Evolutionary conservation across 768 basidiomycete species (phyloP), one percentile per base, ranked within the genome.

Genomic region (Lactifluus echinatus): DNA sequence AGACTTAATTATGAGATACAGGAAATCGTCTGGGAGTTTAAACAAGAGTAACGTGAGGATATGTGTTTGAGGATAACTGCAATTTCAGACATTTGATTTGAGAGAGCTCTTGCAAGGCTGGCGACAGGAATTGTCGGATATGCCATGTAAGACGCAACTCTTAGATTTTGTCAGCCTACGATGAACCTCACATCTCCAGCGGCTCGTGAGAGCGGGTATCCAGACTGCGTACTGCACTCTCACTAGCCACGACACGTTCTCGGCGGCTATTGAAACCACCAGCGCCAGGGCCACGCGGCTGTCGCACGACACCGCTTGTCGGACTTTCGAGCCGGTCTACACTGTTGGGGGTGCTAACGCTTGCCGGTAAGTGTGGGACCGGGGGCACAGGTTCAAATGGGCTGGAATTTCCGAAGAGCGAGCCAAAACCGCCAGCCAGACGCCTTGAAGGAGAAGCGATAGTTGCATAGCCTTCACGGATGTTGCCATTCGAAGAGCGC

Each of bases 131-230:
- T 40, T 49, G 55, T 52, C 33, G 28, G 47, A 44, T 48, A 47
- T 61, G 52, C 36, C 56, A 24, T 17, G 17, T 8, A 45, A 34
- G 33, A 19, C 39, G 37, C 36, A 24, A 37, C 49, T 24, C 47
- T 26, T 21, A 29, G 33, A 58, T 45, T 42, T 29, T 37, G 19
- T 44, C 46, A 23, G 47, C 50, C 50, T 49, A 44, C 28, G 19
- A 37, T 42, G 37, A 37, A 28, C 43, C 28, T 63, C 60, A 63
- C 55, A 63, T 29, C 71, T 92, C 90, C 73, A 91, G 71, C 39
- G 87, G 87, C 75, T 93, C 87, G 74, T 90, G 86, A 61, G 87
- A 88, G 71, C 85, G 82, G 65, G 88, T 81, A 69, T 93, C 90
- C 65, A 92, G 80, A 71, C 84, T 86, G 43, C 56, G 61, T 47